Percentiles rank a stretch among this genome's conserved stretches.
These are phyloP conservation scores for Solanum tacnaense DNA, from an alignment of 257 asterid genomes.

Conservation along the genomic window DNA sequence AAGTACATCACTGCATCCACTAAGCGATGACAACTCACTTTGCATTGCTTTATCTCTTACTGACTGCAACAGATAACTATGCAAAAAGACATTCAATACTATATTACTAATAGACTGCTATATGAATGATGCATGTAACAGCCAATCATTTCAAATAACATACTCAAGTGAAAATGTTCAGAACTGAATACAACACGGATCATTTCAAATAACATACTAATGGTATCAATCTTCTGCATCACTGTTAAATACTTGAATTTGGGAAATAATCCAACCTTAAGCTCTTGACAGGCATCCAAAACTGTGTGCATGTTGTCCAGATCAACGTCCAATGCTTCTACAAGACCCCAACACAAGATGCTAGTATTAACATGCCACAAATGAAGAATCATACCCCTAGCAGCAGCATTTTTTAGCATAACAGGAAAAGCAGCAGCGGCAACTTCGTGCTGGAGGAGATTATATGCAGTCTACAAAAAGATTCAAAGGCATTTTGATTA, in stretches of 20 bases:
- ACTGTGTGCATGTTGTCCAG: slow-evolving; percentile 44
- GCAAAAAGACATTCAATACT: neutral
- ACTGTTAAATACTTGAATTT: neutral
- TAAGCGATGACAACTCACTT: neutral
- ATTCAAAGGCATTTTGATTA: slow-evolving; percentile 6
- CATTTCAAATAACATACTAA: neutral
- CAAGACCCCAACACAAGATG: slow-evolving; percentile 68
- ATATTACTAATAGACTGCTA: neutral
- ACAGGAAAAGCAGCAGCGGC: slow-evolving; percentile 52
- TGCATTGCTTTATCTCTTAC: neutral
- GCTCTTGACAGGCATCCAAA: slow-evolving; percentile 76
- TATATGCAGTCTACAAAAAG: slow-evolving; percentile 74
- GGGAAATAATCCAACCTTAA: slow-evolving; percentile 46
- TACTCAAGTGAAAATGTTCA: neutral
- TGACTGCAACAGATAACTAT: neutral
- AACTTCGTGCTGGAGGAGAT: slow-evolving; percentile 76
- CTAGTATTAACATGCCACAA: slow-evolving; percentile 69
- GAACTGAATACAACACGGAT: neutral
- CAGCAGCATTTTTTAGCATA: slow-evolving; percentile 38
- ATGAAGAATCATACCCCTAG: slow-evolving; percentile 34
- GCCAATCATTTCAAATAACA: neutral
- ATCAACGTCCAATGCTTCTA: slow-evolving; percentile 57
- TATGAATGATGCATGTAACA: neutral
- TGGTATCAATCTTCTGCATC: neutral
- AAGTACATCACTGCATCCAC: neutral